These are phyloP conservation scores for Lindgomyces ingoldianus DNA, from an alignment of 495 filamentous ascomycete species.

Conservation along the genomic window DNA sequence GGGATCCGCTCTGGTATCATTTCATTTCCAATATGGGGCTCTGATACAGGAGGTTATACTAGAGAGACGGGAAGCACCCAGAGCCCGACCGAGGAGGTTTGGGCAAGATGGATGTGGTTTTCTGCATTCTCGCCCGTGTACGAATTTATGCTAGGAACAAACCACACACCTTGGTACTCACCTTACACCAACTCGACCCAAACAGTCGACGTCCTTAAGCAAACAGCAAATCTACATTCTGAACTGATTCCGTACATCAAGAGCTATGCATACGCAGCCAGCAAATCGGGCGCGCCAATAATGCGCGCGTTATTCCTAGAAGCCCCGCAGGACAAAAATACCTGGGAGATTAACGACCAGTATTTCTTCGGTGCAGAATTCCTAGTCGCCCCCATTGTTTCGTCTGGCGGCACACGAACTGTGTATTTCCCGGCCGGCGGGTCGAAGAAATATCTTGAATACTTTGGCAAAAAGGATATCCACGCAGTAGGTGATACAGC, in stretches of 20 bases:
- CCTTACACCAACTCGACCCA: conserved; percentile 35
- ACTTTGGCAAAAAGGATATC: conserved; percentile 36
- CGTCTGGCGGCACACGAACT: conserved; percentile 29
- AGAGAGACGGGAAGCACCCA: conserved; percentile 25
- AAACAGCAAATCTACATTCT: conserved; percentile 39
- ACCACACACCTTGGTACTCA: conserved; percentile 44
- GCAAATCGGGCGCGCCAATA: conserved; percentile 38
- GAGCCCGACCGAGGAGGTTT: conserved; percentile 41
- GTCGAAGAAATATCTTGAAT: conserved; percentile 33
- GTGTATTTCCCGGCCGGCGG: conserved; percentile 40
- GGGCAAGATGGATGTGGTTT: conserved; percentile 46
- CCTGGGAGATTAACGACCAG: conserved; percentile 34
- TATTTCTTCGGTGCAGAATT: conserved; percentile 43
- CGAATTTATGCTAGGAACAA: conserved; percentile 45
- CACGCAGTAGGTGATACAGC: conserved; percentile 32
- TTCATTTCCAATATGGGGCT: conserved; percentile 39
- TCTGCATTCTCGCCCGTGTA: conserved; percentile 41
- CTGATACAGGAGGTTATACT: conserved; percentile 43
- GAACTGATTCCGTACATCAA: conserved; percentile 42
- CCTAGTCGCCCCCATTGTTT: conserved; percentile 41
- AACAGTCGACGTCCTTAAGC: conserved; percentile 38
- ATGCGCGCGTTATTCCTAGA: conserved; percentile 44
- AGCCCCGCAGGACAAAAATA: conserved; percentile 30
- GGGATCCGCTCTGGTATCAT: conserved; percentile 43
- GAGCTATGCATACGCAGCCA: conserved; percentile 38